Evolutionary conservation across 2,329 filamentous ascomycete species (phyloP).

Genomic region (Boeremia lycopersici): DNA sequence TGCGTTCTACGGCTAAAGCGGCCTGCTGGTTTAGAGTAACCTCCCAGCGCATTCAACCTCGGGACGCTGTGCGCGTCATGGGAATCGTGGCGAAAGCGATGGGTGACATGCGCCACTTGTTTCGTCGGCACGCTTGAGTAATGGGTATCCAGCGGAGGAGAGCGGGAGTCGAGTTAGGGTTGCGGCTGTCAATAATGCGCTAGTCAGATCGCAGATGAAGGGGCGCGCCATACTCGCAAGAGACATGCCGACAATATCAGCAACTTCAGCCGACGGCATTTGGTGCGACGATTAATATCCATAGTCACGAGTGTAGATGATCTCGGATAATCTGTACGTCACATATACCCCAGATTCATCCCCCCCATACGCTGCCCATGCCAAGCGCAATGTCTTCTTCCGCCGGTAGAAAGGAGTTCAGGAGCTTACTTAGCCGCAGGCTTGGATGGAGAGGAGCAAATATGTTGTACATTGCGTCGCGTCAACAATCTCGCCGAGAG

Average conservation of each 20-base stretch:
- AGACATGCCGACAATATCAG: not conserved
- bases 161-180: conserved; percentile 11
- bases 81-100: not conserved
- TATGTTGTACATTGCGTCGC: not conserved
- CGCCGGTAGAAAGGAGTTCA: conserved; percentile 27
- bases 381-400: conserved; percentile 33
- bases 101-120: not conserved
- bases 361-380: conserved; percentile 18
- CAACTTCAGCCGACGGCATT: not conserved
- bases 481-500: not conserved
- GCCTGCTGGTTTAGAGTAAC: not conserved
- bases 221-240: not conserved
- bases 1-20: conserved; percentile 7
- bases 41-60: not conserved
- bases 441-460: not conserved
- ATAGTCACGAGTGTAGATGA: not conserved
- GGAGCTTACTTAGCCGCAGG: conserved; percentile 22
- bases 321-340: conserved; percentile 2
- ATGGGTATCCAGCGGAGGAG: conserved; percentile 8
- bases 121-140: conserved; percentile 1
- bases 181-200: conserved; percentile 11
- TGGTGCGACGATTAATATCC: not conserved
- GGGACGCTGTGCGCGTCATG: not conserved
- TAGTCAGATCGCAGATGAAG: conserved; percentile 14
- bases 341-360: conserved; percentile 16